These are phyloP conservation scores for Daldinia concentrica DNA, from an alignment of 495 filamentous ascomycete species.

Conservation along the genomic window DNA sequence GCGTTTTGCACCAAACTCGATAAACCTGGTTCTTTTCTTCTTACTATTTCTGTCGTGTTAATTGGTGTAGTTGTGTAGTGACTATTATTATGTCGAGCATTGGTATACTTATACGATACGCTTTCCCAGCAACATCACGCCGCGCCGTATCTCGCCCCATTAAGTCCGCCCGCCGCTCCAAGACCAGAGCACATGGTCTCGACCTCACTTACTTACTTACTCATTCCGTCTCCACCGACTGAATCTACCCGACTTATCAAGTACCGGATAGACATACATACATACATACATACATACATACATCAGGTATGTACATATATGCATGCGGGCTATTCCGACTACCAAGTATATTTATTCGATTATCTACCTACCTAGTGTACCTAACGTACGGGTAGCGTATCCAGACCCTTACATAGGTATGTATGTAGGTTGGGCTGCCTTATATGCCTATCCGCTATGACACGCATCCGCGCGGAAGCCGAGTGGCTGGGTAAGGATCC, in stretches of 20 bases:
- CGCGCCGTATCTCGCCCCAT: too few species aligned
- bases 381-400: too few species aligned
- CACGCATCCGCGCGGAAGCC: constrained; percentile 1
- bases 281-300: background rate
- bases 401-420: too few species aligned
- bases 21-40: background rate
- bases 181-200: too few species aligned
- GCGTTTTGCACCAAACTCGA: background rate
- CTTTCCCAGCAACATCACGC: too few species aligned
- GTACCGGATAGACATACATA: background rate
- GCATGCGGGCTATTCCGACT: background rate
- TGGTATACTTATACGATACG: too few species aligned
- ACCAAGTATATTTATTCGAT: background rate
- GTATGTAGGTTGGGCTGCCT: background rate
- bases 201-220: too few species aligned
- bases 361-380: background rate
- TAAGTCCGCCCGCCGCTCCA: too few species aligned
- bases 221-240: background rate
- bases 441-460: background rate
- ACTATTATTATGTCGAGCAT: too few species aligned
- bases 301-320: background rate
- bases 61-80: too few species aligned
- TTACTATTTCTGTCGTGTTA: background rate
- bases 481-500: background rate
- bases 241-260: too few species aligned